Evolutionary conservation across 768 basidiomycete genomes (phyloP), one percentile per base, ranked within the genome.

Genomic region (Erythrobasidium yunnanense): DNA sequence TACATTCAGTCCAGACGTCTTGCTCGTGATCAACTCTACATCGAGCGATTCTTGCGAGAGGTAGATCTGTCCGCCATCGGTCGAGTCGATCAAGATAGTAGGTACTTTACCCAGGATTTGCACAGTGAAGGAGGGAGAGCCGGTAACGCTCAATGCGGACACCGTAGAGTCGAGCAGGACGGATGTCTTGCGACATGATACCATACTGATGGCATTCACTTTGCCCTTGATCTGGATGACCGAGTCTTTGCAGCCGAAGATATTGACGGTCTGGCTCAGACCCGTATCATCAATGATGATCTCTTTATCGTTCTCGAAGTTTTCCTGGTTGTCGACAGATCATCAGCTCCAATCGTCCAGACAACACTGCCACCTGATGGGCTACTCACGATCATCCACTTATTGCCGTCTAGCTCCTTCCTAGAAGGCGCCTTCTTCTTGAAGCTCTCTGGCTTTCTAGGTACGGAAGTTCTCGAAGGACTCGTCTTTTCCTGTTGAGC

Each of bases 1-100:
- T 69, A 99, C 80, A 77, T 97, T 99, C 77, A 99, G 87, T 32
- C 84, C 81, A 72, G 87, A 90, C 76, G 89, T 92, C 77, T 97
- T 96, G 55, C 90, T 86, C 0, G 91, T 93, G 71, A 99, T 87
- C 78, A 96, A 91, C 8, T 84, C 81, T 7, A 71, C 72, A 62
- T 76, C 81, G 55, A 96, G 79, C 70, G 86, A 86, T 13, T 82
- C 84, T 73, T 85, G 87, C 23, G 89, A 91, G 38, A 99, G 82
- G 78, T 88, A 99, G 70, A 99, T 84, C 75, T 90, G 88, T 4
- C 95, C 95, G 5, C 87, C 88, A 77, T 97, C 95, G 15, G 90
- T 93, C 17, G 87, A 85, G 77, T 99, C 95, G 20, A 99, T 78
- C 73, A 92, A 88, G 66, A 99, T 83, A 70, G 90, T 97, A 1